Base-by-base conservation (phyloP, 1,284 basidiomycete species). In the Austroboletus novae-zelandiae region DNA sequence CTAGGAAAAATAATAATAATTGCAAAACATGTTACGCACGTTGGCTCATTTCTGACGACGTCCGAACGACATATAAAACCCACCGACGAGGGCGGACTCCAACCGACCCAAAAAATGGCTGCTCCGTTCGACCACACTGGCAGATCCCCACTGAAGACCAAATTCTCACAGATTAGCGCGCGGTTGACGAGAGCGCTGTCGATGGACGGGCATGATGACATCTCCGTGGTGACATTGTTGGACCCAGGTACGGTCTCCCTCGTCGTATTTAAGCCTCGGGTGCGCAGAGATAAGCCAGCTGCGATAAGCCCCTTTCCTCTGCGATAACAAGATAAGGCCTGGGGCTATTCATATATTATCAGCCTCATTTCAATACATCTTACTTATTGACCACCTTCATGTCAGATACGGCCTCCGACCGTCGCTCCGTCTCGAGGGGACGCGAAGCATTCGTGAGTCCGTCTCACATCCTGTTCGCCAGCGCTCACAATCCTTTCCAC, bases 401-500 rank as follows among this genome's bases (percentile, higher is more conserved):
- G 67, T 3, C 67, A 65, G 64, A 65, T 9, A 34, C 15, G 36
- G 44, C 44, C 37, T 11, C 36, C 1, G 54, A 58, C 9, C 18
- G 68, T 47, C 74, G 76, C 42, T 77, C 75, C 29, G 43, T 59
- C 13, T 78, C 76, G 36, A 67, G 75, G 51, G 75, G 76, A 15
- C 71, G 75, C 36, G 75, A 75, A 1, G 57, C 62, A 29, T 70
- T 69, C 15, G 74, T 74, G 51, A 53, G 72, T 63, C 25, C 15
- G 23, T 0, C 23, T 14, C 10, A 1, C 17, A 13, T 11, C 14
- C 8, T 5, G 4, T 15, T 5, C 11, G 3, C 18, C 5, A 18
- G 5, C 23, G 2, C 31, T 40, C 23, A 17, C 3, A 17, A 4
- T 13, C 17, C n/a, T n/a, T 4, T 4, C 10, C 29, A 17, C 30